phyloP scores from a whole-genome alignment of 2,329 filamentous ascomycete species.

The Zymoseptoria brevis region DNA sequence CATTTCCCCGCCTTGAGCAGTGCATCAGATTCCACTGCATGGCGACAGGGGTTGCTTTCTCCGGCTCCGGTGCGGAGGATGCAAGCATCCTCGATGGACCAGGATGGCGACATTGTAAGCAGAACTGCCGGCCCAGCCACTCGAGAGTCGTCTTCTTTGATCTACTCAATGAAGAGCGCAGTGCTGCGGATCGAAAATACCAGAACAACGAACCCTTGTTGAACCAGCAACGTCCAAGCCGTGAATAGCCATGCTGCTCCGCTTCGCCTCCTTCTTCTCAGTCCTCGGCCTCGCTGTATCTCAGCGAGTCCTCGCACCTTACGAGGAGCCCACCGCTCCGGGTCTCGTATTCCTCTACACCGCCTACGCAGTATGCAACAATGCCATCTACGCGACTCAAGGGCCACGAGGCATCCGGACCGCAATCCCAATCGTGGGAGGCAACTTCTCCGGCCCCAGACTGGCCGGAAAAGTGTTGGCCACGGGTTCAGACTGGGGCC shows the following conservation, averaged over 20 bases:
- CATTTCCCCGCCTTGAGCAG: not conserved
- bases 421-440: slow-evolving; percentile 26
- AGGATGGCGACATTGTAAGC: not conserved
- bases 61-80: not conserved
- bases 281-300: slow-evolving; percentile 3
- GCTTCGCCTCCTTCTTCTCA: slow-evolving; percentile 4
- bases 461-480: slow-evolving; percentile 26
- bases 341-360: slow-evolving; percentile 26
- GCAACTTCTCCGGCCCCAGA: slow-evolving; percentile 26
- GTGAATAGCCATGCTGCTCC: not conserved
- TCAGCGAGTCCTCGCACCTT: slow-evolving; percentile 5
- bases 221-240: not conserved
- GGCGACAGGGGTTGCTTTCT: not conserved
- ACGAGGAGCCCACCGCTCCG: slow-evolving; percentile 11
- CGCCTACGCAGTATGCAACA: slow-evolving; percentile 19
- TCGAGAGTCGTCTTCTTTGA: too few relatives aligned
- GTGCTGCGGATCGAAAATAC: not conserved
- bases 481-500: slow-evolving; percentile 34
- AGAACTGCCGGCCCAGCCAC: too few relatives aligned
- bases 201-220: not conserved
- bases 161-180: not conserved
- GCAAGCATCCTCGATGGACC: not conserved
- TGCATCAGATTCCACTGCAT: not conserved
- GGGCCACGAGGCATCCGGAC: slow-evolving; percentile 23
- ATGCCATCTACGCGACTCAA: slow-evolving; percentile 19